A percentile compares a stretch with the other conserved stretches of the same genome.
Conservation (phyloP, 2,329 filamentous ascomycete genomes). For the Ilyonectria robusta region DNA sequence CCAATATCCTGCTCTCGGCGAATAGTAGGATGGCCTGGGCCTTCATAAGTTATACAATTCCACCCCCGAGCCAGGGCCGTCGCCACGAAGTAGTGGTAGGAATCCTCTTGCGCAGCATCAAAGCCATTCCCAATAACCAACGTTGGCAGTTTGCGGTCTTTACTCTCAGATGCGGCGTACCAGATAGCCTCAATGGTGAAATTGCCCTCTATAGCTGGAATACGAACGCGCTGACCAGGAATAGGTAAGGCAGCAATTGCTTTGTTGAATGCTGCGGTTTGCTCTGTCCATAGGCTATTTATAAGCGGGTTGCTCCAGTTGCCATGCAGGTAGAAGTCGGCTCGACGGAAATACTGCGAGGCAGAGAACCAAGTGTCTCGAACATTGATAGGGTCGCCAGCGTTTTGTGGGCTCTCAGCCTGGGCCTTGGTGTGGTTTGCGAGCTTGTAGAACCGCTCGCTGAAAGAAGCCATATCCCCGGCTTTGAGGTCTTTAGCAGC, state of each 20-base stretch:
- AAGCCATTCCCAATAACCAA: slow-evolving; percentile 60
- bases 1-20: slow-evolving; percentile 57
- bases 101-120: slow-evolving; percentile 61
- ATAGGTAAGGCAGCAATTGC: slow-evolving; percentile 54
- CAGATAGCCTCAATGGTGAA: slow-evolving; percentile 56
- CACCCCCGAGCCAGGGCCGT: slow-evolving; percentile 57
- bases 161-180: slow-evolving; percentile 43
- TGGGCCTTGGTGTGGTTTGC: slow-evolving; percentile 41
- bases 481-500: slow-evolving; percentile 46
- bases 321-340: slow-evolving; percentile 59
- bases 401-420: slow-evolving; percentile 36
- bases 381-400: slow-evolving; percentile 45
- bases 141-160: slow-evolving; percentile 50
- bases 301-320: slow-evolving; percentile 59
- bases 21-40: slow-evolving; percentile 60
- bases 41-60: slow-evolving; percentile 62
- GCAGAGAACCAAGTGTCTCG: slow-evolving; percentile 53
- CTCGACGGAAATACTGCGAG: slow-evolving; percentile 58
- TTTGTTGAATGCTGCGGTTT: slow-evolving; percentile 55
- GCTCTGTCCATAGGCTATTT: slow-evolving; percentile 54
- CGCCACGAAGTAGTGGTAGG: slow-evolving; percentile 55
- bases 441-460: slow-evolving; percentile 39
- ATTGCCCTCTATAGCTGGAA: slow-evolving; percentile 44
- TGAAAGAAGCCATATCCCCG: slow-evolving; percentile 45
- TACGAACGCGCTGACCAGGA: slow-evolving; percentile 53